Conservation (phyloP, 257 asterid species). For the Solanum paucissectum region DNA sequence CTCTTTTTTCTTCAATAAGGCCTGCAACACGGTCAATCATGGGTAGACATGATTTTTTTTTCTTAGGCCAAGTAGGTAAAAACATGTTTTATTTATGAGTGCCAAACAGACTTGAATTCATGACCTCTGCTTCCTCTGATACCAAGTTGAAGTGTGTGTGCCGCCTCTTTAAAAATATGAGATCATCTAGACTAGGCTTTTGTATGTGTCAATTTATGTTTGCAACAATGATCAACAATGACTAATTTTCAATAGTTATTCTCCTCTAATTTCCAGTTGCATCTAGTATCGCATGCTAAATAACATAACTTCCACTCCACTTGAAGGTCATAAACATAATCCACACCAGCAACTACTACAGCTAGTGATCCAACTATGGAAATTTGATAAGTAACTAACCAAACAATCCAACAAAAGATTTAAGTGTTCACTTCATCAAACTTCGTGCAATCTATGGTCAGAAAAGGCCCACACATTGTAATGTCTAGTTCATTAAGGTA, state of each 20-base stretch:
- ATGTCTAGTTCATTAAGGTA: not conserved
- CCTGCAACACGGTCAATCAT: not conserved
- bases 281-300: not conserved
- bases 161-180: not conserved
- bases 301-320: not conserved
- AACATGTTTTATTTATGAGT: not conserved
- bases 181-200: not conserved
- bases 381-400: not conserved
- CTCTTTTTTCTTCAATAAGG: not conserved
- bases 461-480: not conserved
- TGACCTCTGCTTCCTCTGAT: not conserved
- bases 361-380: not conserved
- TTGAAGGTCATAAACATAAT: not conserved
- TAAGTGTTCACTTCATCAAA: not conserved
- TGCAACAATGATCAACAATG: not conserved
- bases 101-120: not conserved
- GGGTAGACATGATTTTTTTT: not conserved
- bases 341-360: not conserved
- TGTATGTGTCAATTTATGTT: not conserved
- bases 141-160: not conserved
- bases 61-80: not conserved
- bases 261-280: not conserved
- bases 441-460: not conserved
- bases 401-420: not conserved
- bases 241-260: not conserved